Evolutionary conservation across 2,329 filamentous ascomycete genomes (phyloP), one percentile per base, ranked within the genome.

Genomic region (Colletotrichum paranaense): DNA sequence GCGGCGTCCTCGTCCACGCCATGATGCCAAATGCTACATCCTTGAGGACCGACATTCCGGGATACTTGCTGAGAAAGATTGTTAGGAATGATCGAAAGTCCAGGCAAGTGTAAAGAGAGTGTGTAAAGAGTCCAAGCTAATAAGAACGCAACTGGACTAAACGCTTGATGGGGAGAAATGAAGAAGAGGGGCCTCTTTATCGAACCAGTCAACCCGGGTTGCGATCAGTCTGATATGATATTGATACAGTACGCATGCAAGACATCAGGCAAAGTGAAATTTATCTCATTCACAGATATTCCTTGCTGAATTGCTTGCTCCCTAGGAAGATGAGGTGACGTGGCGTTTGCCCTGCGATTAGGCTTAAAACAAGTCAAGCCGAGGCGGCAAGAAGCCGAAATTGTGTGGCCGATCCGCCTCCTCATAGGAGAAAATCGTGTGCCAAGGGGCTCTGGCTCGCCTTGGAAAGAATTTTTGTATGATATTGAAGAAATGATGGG

Each of bases 271-370:
- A 49, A 9, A 19, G 8, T 22, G 19, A 11, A 49, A 49, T 49
- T 22, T 11, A 49, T 6, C 19, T 49, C 42, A 22, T 9, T 49
- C 42, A 49, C 8, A 22, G 7, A 9, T n/a, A 22, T 8, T 49
- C 7, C 19, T 49, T 49, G 42, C 42, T 49, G 19, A 11, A 22
- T n/a, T n/a, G 42, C 42, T 9, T n/a, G n/a, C 42, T 49, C 42
- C 19, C n/a, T 22, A n/a, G 8, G n/a, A 22, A 22, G 19, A 19
- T 11, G 19, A 67, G 42, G 28, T 30, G 55, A 46, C 16, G 35
- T n/a, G 14, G 22, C 55, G 22, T 62, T 35, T 46, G 19, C 63
- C 68, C 63, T 67, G 63, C 63, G 46, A 52, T 28, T 46, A 19
- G 24, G 46, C 16, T 19, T 38, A 57, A 71, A 56, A 67, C 46